Percentiles rank a stretch among this genome's conserved stretches.
Evolutionary conservation across 805 yeast genomes (phyloP).

Genomic region (Middelhovenomyces tepae): DNA sequence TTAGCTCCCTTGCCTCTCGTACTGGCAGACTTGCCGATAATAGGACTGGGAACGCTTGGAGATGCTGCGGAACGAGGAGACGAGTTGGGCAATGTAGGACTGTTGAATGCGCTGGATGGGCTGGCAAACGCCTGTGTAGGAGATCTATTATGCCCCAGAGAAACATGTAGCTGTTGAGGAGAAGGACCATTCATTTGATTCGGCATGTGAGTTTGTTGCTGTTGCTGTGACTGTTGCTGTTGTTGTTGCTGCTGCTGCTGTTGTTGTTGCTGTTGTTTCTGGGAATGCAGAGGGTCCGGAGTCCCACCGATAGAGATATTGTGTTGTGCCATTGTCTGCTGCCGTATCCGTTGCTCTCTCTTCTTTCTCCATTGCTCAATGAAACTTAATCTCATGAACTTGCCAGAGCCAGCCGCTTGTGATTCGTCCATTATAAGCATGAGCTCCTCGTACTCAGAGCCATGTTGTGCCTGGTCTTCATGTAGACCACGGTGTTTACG

Average conservation of each 20-base stretch:
- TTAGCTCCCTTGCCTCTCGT: too few species aligned
- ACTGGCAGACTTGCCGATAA: too few species aligned
- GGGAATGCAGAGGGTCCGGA: slow-evolving; percentile 8
- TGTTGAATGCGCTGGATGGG: too few species aligned
- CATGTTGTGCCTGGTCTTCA: slow-evolving; percentile 63
- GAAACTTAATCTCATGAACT: slow-evolving; percentile 79
- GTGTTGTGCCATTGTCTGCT: slow-evolving; percentile 8
- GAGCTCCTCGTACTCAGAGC: slow-evolving; percentile 78
- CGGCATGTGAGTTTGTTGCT: too few species aligned
- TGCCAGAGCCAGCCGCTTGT: slow-evolving; percentile 39
- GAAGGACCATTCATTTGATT: too few species aligned
- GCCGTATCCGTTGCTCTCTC: slow-evolving; percentile 33
- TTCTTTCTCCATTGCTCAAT: slow-evolving; percentile 78
- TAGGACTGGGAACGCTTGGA: too few species aligned
- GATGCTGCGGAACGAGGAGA: too few species aligned
- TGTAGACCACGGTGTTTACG: slow-evolving; percentile 40
- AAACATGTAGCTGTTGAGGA: too few species aligned
- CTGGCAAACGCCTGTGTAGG: too few species aligned
- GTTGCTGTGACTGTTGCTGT: slow-evolving; percentile 10
- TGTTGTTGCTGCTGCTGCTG: slow-evolving; percentile 12
- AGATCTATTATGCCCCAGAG: too few species aligned
- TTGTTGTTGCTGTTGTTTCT: slow-evolving; percentile 8
- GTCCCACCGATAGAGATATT: slow-evolving; percentile 10
- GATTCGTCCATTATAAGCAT: slow-evolving; percentile 63
- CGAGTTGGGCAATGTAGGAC: too few species aligned